These are phyloP conservation scores for Phytophthora gonapodyides DNA, from an alignment of 352 stramenopile species.

Conservation along the genomic window DNA sequence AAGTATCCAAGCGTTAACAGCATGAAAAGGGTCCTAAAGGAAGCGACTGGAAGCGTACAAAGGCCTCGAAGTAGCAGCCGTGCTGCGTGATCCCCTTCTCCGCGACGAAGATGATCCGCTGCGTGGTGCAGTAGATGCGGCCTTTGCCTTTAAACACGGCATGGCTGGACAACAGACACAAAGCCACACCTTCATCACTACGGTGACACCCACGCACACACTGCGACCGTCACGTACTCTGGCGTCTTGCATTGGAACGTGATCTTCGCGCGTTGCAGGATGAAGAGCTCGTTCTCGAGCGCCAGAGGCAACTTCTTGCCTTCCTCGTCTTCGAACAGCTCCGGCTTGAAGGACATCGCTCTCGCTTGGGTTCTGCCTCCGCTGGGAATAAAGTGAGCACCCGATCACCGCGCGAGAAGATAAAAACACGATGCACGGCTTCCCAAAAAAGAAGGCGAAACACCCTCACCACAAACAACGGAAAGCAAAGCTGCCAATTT, in stretches of 20 bases:
- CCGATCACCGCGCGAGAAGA: slow-evolving; percentile 7
- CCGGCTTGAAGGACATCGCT: slow-evolving; percentile 71
- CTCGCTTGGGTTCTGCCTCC: slow-evolving; percentile 4
- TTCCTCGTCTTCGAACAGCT: slow-evolving; percentile 71
- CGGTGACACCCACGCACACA: neutral
- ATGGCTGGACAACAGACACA: slow-evolving; percentile 14
- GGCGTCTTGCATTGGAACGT: slow-evolving; percentile 70
- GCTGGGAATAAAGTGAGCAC: slow-evolving; percentile 15
- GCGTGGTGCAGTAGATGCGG: slow-evolving; percentile 85
- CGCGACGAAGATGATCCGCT: slow-evolving; percentile 85
- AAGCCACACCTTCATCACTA: neutral
- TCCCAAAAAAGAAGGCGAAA: slow-evolving; percentile 35
- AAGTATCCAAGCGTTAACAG: slow-evolving; percentile 1
- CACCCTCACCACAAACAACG: no score
- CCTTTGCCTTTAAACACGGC: slow-evolving; percentile 75
- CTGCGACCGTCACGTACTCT: slow-evolving; percentile 42
- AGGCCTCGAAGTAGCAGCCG: slow-evolving; percentile 70
- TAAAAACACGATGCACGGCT: neutral
- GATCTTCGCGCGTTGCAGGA: slow-evolving; percentile 80
- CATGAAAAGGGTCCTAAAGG: neutral
- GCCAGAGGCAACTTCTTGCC: slow-evolving; percentile 78
- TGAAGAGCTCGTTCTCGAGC: slow-evolving; percentile 83
- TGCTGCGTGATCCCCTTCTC: slow-evolving; percentile 73
- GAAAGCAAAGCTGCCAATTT: slow-evolving; percentile 18
- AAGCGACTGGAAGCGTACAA: slow-evolving; percentile 43